phyloP scores from a whole-genome alignment of 306 rosid genomes.

The Sechiopsis laciniata region DNA sequence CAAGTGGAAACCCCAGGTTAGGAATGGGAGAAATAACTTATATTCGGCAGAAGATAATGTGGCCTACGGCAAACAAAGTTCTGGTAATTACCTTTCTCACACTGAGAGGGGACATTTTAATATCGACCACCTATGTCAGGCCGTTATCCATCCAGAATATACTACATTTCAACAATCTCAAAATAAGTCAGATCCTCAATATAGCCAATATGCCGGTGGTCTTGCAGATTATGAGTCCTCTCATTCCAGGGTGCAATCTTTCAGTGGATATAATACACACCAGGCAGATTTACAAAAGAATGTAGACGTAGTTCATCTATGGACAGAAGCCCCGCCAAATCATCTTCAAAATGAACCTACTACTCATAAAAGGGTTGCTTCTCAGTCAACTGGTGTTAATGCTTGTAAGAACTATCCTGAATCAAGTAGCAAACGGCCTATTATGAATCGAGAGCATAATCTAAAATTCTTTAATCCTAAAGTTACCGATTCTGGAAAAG shows the following conservation, averaged over 20 bases:
- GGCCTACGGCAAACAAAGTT: conserved; percentile 47
- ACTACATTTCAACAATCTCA: conserved; percentile 47
- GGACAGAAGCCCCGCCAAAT: conserved; percentile 50
- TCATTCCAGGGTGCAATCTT: conserved; percentile 36
- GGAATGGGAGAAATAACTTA: conserved; percentile 31
- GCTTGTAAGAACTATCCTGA: conserved; percentile 25
- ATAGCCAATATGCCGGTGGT: conserved; percentile 45
- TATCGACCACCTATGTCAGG: conserved; percentile 38
- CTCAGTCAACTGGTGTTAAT: conserved; percentile 34
- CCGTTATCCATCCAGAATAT: conserved; percentile 36
- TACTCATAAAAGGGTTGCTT: conserved; percentile 42
- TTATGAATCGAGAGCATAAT: conserved; percentile 31
- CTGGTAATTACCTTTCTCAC: conserved; percentile 45
- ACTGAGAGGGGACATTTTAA: conserved; percentile 36
- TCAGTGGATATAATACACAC: conserved; percentile 50
- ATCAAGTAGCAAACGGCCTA: conserved; percentile 43
- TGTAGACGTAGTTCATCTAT: conserved; percentile 54
- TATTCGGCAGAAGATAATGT: conserved; percentile 12
- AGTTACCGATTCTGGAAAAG: conserved; percentile 44
- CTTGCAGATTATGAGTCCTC: conserved; percentile 44
- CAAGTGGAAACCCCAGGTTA: conserved; percentile 44
- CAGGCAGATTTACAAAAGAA: conserved; percentile 43
- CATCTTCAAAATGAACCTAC: conserved; percentile 39
- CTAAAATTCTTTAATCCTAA: conserved; percentile 42
- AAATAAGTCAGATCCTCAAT: conserved; percentile 52